phyloP scores from a whole-genome alignment of 139 green algal genomes.

The Chlorella ohadii region DNA sequence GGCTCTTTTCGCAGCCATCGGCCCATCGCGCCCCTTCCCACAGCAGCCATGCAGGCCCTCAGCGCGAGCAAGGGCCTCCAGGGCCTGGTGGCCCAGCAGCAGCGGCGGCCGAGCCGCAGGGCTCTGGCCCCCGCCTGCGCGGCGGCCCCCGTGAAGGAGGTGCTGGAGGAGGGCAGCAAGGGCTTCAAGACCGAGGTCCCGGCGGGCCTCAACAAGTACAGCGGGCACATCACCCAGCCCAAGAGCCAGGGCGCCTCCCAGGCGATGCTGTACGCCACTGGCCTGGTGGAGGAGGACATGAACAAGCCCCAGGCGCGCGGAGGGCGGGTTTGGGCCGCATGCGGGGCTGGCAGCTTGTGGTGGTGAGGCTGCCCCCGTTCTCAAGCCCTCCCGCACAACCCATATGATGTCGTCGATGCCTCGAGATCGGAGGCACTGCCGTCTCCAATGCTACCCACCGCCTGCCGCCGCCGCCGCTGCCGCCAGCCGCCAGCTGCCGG shows the following conservation, averaged over 20 bases:
- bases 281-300: conserved; percentile 94
- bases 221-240: conserved; percentile 93
- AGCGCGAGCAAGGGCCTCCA: neutral
- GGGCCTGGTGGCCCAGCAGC: neutral
- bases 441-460: too few species aligned
- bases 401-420: too few species aligned
- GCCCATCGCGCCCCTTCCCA: neutral
- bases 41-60: neutral
- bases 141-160: conserved; percentile 22
- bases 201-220: conserved; percentile 94
- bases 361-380: too few species aligned
- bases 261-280: conserved; percentile 98
- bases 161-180: conserved; percentile 21
- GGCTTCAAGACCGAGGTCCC: conserved; percentile 3
- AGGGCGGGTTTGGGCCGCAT: neutral
- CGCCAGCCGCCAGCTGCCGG: too few species aligned
- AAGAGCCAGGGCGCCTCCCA: conserved; percentile 97
- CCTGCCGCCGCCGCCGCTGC: too few species aligned
- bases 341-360: neutral
- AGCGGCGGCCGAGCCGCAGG: neutral
- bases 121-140: neutral
- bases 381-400: too few species aligned
- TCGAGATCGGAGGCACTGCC: too few species aligned
- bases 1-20: neutral
- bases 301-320: conserved; percentile 89